A percentile compares a stretch with the other conserved stretches of the same genome.
phyloP scores from a whole-genome alignment of 345 rosid species.

The Diplotaxis tenuifolia region DNA sequence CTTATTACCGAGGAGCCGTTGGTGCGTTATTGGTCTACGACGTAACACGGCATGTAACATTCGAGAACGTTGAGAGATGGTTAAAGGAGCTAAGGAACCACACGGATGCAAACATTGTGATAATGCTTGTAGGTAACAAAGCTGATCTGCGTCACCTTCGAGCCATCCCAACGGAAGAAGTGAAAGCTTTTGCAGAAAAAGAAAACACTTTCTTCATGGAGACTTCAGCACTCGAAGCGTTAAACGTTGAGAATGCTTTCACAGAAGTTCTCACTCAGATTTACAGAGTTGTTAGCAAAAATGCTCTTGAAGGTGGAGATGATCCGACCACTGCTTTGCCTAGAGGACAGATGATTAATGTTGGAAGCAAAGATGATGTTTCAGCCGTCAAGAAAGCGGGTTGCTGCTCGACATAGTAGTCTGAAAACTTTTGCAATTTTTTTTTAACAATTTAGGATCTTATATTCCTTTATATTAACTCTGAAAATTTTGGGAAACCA shows the following conservation, averaged over 20 bases:
- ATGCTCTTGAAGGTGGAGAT: constrained; percentile 67
- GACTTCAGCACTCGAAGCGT: constrained; percentile 76
- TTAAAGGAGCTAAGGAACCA: constrained; percentile 79
- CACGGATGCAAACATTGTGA: constrained; percentile 74
- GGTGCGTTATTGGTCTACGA: constrained; percentile 83
- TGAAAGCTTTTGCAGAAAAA: constrained; percentile 58
- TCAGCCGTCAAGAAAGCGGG: constrained; percentile 71
- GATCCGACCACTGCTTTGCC: constrained; percentile 71
- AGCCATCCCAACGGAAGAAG: not conserved
- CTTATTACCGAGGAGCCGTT: constrained; percentile 81
- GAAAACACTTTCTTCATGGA: constrained; percentile 76
- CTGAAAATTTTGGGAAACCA: not conserved
- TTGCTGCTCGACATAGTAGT: constrained; percentile 57
- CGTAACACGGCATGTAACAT: constrained; percentile 74
- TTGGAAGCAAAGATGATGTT: constrained; percentile 67
- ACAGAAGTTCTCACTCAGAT: constrained; percentile 73
- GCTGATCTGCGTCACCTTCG: constrained; percentile 47
- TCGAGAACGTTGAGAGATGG: constrained; percentile 84
- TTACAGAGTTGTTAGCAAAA: constrained; percentile 66
- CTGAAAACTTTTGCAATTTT: not conserved
- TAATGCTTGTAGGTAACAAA: constrained; percentile 90
- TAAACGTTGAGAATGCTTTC: constrained; percentile 76
- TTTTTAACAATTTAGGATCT: not conserved
- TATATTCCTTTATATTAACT: not conserved
- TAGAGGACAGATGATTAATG: constrained; percentile 65